Percentiles rank a stretch among this genome's conserved stretches.
phyloP scores from a whole-genome alignment of 768 basidiomycete genomes.

The Boletus reticuloceps region DNA sequence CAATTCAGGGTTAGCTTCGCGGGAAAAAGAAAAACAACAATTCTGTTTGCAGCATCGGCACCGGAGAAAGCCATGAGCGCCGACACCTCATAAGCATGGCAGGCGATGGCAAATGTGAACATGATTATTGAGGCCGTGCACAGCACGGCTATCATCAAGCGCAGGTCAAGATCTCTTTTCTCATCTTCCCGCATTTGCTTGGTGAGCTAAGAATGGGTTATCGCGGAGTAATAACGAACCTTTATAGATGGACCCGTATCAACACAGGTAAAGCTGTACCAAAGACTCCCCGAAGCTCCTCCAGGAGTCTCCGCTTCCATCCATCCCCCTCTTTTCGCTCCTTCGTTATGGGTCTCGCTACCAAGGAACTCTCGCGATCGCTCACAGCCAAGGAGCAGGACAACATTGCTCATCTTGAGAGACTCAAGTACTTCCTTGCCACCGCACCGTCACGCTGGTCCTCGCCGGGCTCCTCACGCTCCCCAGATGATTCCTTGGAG shows the following conservation, averaged over 20 bases:
- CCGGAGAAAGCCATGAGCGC: constrained; percentile 29
- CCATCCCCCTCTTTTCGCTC: constrained; percentile 10
- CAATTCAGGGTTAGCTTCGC: constrained; percentile 23
- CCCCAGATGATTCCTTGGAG: constrained; percentile 13
- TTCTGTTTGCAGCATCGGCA: constrained; percentile 15
- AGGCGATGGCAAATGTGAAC: constrained; percentile 22
- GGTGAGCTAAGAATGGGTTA: constrained; percentile 17
- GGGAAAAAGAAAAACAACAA: constrained; percentile 10
- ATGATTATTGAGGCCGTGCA: constrained; percentile 26
- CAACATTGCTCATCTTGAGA: constrained; percentile 69
- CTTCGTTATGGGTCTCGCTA: constrained; percentile 26
- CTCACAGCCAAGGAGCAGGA: constrained; percentile 66
- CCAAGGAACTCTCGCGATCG: constrained; percentile 38
- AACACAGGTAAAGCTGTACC: constrained; percentile 16
- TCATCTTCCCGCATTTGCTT: constrained; percentile 16
- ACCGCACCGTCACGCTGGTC: constrained; percentile 80
- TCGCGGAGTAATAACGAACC: constrained; percentile 27
- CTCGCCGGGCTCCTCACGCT: constrained; percentile 31
- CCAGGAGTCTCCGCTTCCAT: constrained; percentile 2
- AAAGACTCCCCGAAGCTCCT: constrained; percentile 16
- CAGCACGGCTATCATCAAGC: constrained; percentile 33
- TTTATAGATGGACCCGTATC: constrained; percentile 26
- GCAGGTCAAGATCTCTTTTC: constrained; percentile 27
- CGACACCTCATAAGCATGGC: constrained; percentile 29
- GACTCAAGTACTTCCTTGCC: constrained; percentile 86